Conservation (phyloP, 179 eudicot genomes). For the Vitellaria paradoxa region DNA sequence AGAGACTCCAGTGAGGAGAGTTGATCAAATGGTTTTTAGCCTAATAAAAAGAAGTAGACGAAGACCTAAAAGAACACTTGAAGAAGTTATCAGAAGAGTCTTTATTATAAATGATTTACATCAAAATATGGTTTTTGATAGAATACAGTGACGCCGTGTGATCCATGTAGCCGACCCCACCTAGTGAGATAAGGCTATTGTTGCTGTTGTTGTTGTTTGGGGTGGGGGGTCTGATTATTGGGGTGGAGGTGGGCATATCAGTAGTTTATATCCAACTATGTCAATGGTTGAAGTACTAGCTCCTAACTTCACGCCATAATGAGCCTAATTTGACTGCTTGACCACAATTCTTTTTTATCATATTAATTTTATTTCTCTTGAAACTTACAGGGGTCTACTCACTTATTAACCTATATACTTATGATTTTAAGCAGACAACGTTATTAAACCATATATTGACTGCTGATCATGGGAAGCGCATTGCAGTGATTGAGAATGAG, state of each 20-base stretch:
- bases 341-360: neutral
- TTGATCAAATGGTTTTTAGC: no score
- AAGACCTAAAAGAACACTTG: no score
- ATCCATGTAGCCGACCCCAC: no score
- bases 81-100: no score
- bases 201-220: no score
- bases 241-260: neutral
- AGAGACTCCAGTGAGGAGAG: no score
- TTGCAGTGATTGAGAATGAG: constrained; percentile 99
- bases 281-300: neutral
- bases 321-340: neutral
- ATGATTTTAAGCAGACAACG: constrained; percentile 62
- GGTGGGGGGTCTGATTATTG: no score
- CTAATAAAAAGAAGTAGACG: no score
- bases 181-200: no score
- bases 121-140: no score
- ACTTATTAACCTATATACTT: neutral
- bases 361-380: neutral
- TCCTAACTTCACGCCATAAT: neutral
- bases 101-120: no score
- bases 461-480: constrained; percentile 95
- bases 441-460: constrained; percentile 91
- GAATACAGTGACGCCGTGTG: no score
- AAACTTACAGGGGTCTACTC: constrained; percentile 7
- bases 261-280: neutral